These are phyloP conservation scores for Rhododendron ovatum DNA, from an alignment of 148 eudicot species.

Conservation along the genomic window DNA sequence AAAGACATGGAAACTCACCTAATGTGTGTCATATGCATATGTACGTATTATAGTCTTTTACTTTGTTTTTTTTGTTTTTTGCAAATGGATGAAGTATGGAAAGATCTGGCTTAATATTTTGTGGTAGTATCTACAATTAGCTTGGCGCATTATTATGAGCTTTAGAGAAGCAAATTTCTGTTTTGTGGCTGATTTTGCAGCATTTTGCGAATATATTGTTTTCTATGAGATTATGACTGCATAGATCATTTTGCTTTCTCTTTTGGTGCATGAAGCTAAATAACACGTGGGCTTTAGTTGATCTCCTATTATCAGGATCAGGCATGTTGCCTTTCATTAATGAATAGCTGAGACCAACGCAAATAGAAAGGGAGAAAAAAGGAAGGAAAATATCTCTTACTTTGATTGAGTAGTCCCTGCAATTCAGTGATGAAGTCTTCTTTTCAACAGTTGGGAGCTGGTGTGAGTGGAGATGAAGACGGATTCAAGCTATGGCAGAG, in stretches of 20 bases:
- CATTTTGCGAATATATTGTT: not conserved
- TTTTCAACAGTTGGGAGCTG: slow-evolving; percentile 54
- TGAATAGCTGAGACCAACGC: not conserved
- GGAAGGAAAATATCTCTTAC: not conserved
- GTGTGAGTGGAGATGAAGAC: slow-evolving; percentile 65
- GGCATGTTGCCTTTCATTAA: not conserved
- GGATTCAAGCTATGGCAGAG: slow-evolving; percentile 97
- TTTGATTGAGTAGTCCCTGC: not conserved
- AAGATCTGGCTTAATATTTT: not conserved
- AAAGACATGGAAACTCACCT: not conserved
- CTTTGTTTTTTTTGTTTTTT: not conserved
- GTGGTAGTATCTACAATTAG: not conserved
- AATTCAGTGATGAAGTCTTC: not conserved
- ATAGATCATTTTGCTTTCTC: not conserved
- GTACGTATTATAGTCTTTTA: not conserved
- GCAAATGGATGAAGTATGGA: not conserved
- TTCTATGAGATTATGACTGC: not conserved
- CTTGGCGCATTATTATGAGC: not conserved
- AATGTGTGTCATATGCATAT: not conserved
- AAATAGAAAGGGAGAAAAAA: not conserved
- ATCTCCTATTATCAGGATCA: not conserved
- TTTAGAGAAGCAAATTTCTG: not conserved
- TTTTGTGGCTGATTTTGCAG: not conserved
- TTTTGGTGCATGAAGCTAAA: not conserved
- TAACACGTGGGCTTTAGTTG: not conserved